Evolutionary conservation across 2,329 filamentous ascomycete genomes (phyloP).

Genomic region (Cercospora brassicicola): DNA sequence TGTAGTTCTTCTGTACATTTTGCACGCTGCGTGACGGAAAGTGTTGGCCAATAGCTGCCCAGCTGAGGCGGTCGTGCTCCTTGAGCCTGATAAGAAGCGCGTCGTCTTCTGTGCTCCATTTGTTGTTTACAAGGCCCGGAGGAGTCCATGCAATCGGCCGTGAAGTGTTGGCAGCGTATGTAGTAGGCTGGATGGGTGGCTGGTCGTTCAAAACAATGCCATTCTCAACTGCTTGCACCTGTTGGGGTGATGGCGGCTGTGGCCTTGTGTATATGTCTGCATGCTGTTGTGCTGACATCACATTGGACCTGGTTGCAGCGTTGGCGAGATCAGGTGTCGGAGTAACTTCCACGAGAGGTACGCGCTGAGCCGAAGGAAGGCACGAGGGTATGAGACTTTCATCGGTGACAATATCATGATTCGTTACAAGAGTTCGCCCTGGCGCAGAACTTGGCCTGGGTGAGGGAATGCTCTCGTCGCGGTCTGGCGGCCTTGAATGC

Average conservation of each 20-base stretch:
- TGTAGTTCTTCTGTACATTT: constrained; percentile 30
- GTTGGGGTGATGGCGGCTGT: not conserved
- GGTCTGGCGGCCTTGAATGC: not conserved
- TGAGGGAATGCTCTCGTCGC: not conserved
- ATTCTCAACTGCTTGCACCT: not conserved
- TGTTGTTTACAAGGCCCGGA: not conserved
- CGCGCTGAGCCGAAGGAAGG: not conserved
- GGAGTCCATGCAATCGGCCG: constrained; percentile 3
- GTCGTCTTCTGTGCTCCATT: constrained; percentile 19
- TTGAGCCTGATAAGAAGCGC: constrained; percentile 20
- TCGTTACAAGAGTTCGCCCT: not conserved
- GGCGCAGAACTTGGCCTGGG: not conserved
- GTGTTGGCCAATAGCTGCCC: constrained; percentile 9
- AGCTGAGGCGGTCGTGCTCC: constrained; percentile 14
- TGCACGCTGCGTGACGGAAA: constrained; percentile 26
- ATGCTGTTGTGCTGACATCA: not conserved
- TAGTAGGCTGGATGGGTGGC: not conserved
- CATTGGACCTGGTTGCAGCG: not conserved
- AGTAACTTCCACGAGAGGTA: not conserved
- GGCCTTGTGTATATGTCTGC: not conserved
- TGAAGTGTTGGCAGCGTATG: constrained; percentile 13
- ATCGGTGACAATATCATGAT: not conserved
- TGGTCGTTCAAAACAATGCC: not conserved
- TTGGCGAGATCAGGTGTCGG: not conserved
- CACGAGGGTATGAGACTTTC: not conserved